Percentiles rank a stretch among this genome's conserved stretches.
These are phyloP conservation scores for Sordariomycetes sp. DNA, from an alignment of 2,329 filamentous ascomycete species.

Conservation along the genomic window DNA sequence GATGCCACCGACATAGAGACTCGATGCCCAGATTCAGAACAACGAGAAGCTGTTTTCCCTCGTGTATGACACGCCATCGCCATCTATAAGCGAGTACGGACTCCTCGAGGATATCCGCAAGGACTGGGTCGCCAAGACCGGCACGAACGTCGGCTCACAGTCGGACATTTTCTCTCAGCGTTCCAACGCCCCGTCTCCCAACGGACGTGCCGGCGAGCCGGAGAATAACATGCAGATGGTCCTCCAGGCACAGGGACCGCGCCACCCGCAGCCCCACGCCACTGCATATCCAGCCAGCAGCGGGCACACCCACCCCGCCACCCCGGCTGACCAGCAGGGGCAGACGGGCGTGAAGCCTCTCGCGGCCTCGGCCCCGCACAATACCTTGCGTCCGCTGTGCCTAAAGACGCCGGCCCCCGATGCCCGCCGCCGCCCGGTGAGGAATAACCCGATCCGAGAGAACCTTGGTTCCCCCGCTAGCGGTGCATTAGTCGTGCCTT, in stretches of 20 bases:
- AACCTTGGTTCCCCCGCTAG: not conserved
- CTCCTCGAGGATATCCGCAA: not conserved
- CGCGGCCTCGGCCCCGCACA: not conserved
- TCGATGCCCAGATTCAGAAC: constrained; percentile 1
- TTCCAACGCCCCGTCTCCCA: not conserved
- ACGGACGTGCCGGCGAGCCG: not conserved
- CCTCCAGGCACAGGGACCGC: not conserved
- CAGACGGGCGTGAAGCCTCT: not conserved
- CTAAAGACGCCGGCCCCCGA: not conserved
- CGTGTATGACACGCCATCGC: not conserved
- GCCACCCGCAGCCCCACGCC: not conserved
- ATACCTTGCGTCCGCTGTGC: not conserved
- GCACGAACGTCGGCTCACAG: not conserved
- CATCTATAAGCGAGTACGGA: not conserved
- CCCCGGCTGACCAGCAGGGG: not conserved
- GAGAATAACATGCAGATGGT: not conserved
- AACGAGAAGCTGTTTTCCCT: constrained; percentile 2
- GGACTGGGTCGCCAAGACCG: not conserved
- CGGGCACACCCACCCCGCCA: not conserved
- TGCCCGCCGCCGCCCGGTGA: not conserved
- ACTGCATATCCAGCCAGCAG: not conserved
- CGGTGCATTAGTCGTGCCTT: not conserved
- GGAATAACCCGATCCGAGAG: not conserved
- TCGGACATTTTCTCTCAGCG: not conserved
- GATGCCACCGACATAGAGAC: not conserved